phyloP scores from a whole-genome alignment of 331 rosid genomes.

The Rhamnella rubrinervis region DNA sequence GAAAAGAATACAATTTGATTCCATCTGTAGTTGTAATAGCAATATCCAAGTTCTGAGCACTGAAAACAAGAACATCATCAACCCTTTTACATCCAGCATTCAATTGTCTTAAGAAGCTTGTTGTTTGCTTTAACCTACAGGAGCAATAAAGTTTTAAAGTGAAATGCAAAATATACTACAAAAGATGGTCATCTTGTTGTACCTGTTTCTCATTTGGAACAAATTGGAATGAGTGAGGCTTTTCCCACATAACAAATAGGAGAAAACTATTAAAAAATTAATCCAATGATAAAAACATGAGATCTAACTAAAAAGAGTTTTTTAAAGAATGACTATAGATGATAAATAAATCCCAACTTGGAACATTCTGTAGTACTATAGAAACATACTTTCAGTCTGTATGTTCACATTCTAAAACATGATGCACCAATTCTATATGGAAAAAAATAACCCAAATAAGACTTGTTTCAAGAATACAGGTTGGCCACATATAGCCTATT shows the following conservation, averaged over 20 bases:
- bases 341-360: no score
- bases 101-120: conserved; percentile 66
- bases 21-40: no score
- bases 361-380: no score
- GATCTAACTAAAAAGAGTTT: no score
- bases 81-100: conserved; percentile 60
- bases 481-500: no score
- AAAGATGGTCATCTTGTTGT: conserved; percentile 5
- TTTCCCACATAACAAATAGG: conserved; percentile 61
- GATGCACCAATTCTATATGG: no score
- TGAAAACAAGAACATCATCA: conserved; percentile 93
- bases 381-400: no score
- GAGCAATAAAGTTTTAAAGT: conserved; percentile 8
- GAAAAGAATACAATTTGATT: no score
- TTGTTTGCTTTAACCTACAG: conserved; percentile 87
- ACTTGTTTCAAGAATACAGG: no score
- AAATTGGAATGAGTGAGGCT: conserved; percentile 88
- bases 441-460: no score
- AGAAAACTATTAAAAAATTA: conserved; percentile 16
- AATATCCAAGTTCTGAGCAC: conserved; percentile 92
- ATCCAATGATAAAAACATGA: conserved; percentile 6
- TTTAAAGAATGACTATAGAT: no score
- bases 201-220: conserved; percentile 99
- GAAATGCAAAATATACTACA: background rate
- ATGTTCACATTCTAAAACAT: no score